Base-by-base conservation (phyloP, 495 filamentous ascomycete genomes). In the Apodospora peruviana region DNA sequence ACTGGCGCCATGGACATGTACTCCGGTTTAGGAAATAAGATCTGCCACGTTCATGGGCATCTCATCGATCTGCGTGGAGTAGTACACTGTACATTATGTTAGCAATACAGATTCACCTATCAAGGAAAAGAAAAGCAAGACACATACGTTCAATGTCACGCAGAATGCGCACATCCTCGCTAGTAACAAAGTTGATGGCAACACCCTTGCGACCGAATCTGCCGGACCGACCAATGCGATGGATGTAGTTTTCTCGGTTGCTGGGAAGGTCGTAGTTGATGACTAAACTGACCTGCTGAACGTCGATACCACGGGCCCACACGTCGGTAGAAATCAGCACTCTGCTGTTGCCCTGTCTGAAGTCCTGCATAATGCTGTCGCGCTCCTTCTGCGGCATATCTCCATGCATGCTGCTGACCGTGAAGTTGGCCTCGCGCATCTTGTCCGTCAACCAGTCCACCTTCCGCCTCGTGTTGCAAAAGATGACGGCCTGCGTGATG, bases 231-330 rank as follows among this genome's bases (percentile, higher is more conserved):
- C 93, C 93, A 65, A 98, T 98, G 60, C 93, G 85, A 76, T 98
- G 93, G 73, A 98, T 98, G 85, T 98, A 98, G 81, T 98, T 98
- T 77, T 98, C 93, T 66, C 93, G 89, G 78, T 98, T 98, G 71
- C 88, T 87, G 47, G 93, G 93, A 16, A 98, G 79, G 70, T 98
- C 93, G 75, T 98, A 98, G 81, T 98, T 98, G 82, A 98, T 98
- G 74, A 98, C 93, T 65, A 98, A 80, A 52, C 91, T 96, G 45
- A 98, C 93, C 73, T 98, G 93, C 76, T 98, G 93, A 53, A 98
- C 93, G 72, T 98, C 93, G 73, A 98, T 98, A 82, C 93, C 93
- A 79, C 93, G 90, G 58, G 93, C 93, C 76, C 93, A 80, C 46
- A 98, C 80, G 69, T 98, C 93, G 58, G 93, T 98, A 61, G 94